Evolutionary conservation across 306 rosid species (phyloP).

Genomic region (Alnus glutinosa): DNA sequence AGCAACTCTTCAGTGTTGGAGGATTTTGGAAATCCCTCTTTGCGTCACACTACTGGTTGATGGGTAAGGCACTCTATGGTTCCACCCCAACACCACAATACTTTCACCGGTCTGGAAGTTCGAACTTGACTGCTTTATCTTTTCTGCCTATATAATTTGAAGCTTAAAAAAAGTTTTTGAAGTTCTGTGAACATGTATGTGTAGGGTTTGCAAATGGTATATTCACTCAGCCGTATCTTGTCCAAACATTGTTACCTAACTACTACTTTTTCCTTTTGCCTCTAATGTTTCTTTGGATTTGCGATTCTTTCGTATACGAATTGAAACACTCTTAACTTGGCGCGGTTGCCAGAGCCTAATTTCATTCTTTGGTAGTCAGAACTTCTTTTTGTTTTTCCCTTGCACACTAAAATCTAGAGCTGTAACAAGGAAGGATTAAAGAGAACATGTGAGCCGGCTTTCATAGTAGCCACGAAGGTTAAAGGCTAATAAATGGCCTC

Average conservation of each 20-base stretch:
- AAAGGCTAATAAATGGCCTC: conserved; percentile 44
- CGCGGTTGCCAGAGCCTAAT: not conserved
- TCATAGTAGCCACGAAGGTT: conserved; percentile 32
- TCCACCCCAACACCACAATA: not conserved
- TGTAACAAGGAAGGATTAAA: conserved; percentile 30
- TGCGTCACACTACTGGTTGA: not conserved
- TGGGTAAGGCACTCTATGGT: not conserved
- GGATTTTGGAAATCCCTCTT: not conserved
- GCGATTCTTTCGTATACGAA: not conserved
- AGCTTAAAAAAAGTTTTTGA: not conserved
- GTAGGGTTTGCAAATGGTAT: not conserved
- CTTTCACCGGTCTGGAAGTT: not conserved
- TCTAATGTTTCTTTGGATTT: not conserved
- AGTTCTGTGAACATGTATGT: not conserved
- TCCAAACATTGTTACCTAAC: not conserved
- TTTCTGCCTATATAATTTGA: not conserved
- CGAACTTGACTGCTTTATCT: not conserved
- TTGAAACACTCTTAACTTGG: not conserved
- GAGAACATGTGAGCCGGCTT: conserved; percentile 46
- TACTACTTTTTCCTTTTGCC: not conserved
- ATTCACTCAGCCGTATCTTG: not conserved
- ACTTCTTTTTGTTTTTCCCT: conserved; percentile 46
- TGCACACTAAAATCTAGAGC: conserved; percentile 37
- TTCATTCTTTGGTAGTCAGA: conserved; percentile 19
- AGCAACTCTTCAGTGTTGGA: not conserved